These are phyloP conservation scores for Ophiostoma novo-ulmi DNA, from an alignment of 2,329 filamentous ascomycete genomes.

Conservation along the genomic window DNA sequence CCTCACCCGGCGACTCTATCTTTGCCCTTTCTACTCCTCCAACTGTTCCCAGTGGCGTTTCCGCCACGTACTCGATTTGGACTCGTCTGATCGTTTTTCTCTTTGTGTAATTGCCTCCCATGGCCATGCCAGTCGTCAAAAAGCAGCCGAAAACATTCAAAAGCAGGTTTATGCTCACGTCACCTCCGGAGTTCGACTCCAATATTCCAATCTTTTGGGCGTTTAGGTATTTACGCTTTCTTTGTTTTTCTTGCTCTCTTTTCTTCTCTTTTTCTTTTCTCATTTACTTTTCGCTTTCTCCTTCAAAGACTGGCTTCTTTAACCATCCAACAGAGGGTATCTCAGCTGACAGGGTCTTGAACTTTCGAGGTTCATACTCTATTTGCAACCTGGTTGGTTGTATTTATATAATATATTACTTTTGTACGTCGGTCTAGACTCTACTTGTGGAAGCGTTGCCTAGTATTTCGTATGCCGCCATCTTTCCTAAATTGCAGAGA, in stretches of 20 bases:
- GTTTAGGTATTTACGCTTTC: neutral
- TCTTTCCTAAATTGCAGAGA: neutral
- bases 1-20: neutral
- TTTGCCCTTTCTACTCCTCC: neutral
- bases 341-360: neutral
- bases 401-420: neutral
- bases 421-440: neutral
- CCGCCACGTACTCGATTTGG: neutral
- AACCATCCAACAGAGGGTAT: neutral
- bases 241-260: neutral
- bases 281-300: neutral
- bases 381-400: neutral
- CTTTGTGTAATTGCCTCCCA: neutral
- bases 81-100: neutral
- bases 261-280: neutral
- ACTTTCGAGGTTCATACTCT: neutral
- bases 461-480: neutral
- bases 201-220: neutral
- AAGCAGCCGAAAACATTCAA: neutral
- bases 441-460: neutral
- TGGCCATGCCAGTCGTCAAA: neutral
- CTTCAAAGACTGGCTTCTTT: neutral
- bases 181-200: neutral
- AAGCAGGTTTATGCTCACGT: neutral
- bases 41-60: constrained; percentile 4